phyloP scores from a whole-genome alignment of 805 yeast species.

The Limtongozyma cylindracea region DNA sequence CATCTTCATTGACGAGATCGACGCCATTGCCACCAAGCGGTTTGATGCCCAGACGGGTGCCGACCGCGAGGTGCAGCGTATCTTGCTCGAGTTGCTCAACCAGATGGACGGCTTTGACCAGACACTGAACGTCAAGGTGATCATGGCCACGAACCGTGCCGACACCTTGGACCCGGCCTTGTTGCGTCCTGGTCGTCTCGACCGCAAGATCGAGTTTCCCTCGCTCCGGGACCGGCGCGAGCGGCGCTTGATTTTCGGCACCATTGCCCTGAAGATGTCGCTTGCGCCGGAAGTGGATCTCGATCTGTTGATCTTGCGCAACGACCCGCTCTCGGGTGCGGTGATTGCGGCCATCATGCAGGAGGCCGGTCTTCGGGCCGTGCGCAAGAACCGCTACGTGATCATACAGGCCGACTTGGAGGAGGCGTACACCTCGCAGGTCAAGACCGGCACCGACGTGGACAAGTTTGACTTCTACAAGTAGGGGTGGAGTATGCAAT shows the following conservation, averaged over 20 bases:
- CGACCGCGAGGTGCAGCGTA: conserved; percentile 97
- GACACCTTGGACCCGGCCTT: conserved; percentile 97
- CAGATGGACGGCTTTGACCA: conserved; percentile 99
- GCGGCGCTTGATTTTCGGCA: conserved; percentile 84
- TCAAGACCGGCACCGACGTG: conserved; percentile 82
- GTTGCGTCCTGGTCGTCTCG: conserved; percentile 94
- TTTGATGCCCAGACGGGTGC: conserved; percentile 99
- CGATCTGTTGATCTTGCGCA: conserved; percentile 83
- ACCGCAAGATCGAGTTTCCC: conserved; percentile 95
- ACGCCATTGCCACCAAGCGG: conserved; percentile 96
- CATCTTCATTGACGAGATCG: conserved; percentile 94
- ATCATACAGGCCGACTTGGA: conserved; percentile 90
- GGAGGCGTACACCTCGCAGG: conserved; percentile 94
- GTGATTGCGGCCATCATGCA: conserved; percentile 98
- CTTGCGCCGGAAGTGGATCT: conserved; percentile 94
- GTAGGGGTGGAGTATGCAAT: conserved; percentile 12
- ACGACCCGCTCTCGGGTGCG: conserved; percentile 94
- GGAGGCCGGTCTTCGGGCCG: conserved; percentile 98
- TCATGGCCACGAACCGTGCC: conserved; percentile 99
- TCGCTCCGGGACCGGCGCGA: conserved; percentile 91
- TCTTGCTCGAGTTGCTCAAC: conserved; percentile 77
- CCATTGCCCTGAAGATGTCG: conserved; percentile 94
- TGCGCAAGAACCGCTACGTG: conserved; percentile 92
- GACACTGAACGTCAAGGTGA: conserved; percentile 81
- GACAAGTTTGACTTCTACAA: conserved; percentile 96